Conservation (phyloP, 306 rosid genomes). For the Pterocarpus macrocarpus region DNA sequence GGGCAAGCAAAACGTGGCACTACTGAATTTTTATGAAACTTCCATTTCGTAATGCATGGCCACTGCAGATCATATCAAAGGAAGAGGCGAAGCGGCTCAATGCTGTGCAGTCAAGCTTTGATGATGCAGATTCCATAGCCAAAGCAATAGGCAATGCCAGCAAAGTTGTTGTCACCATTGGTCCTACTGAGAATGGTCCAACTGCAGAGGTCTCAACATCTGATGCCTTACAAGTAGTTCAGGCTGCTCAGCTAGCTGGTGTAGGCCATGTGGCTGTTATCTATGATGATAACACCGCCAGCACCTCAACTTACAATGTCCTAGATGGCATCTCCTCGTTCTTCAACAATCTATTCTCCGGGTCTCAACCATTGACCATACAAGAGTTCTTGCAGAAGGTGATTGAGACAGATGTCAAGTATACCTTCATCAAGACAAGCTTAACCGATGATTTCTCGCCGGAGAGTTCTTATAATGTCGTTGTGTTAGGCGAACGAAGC, state of each 20-base stretch:
- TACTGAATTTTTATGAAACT: background rate
- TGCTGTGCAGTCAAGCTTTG: constrained; percentile 80
- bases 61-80: constrained; percentile 75
- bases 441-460: constrained; percentile 82
- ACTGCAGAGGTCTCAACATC: constrained; percentile 64
- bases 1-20: background rate
- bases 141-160: constrained; percentile 97
- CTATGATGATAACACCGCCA: constrained; percentile 58
- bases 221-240: constrained; percentile 82
- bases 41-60: background rate
- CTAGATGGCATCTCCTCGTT: constrained; percentile 86
- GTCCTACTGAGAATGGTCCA: constrained; percentile 82
- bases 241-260: constrained; percentile 91
- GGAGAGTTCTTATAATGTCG: constrained; percentile 79
- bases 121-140: constrained; percentile 79
- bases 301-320: constrained; percentile 78
- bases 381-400: constrained; percentile 78
- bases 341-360: constrained; percentile 81
- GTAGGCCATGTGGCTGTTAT: constrained; percentile 87
- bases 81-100: constrained; percentile 91
- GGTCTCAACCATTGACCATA: constrained; percentile 66
- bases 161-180: constrained; percentile 92
- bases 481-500: constrained; percentile 80
- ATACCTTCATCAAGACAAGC: constrained; percentile 86
- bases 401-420: constrained; percentile 71